Conservation (phyloP, 1,284 basidiomycete genomes). For the Inonotus obliquus region DNA sequence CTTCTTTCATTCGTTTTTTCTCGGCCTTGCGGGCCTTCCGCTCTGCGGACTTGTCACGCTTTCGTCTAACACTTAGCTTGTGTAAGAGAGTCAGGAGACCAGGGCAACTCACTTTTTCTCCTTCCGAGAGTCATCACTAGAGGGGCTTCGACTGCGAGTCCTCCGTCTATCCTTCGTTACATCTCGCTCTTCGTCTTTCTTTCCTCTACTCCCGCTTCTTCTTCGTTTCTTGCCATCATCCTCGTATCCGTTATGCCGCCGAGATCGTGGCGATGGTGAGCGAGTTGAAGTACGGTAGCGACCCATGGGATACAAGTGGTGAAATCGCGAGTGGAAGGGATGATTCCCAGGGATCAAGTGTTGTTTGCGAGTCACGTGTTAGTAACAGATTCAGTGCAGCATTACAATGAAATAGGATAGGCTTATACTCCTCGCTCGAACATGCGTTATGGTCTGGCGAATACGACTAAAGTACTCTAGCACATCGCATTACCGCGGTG, state of each 20-base stretch:
- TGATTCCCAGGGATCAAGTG: not conserved
- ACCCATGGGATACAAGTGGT: conserved; percentile 26
- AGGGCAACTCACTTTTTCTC: conserved; percentile 55
- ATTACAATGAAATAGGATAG: not conserved
- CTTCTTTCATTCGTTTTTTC: conserved; percentile 75
- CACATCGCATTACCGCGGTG: not conserved
- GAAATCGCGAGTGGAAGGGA: not conserved
- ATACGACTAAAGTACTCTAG: not conserved
- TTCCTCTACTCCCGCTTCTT: conserved; percentile 40
- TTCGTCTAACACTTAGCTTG: conserved; percentile 45
- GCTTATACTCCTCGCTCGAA: not conserved
- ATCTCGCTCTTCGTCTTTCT: conserved; percentile 26
- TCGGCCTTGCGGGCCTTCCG: conserved; percentile 75
- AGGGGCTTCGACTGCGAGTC: conserved; percentile 31
- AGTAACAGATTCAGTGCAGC: not conserved
- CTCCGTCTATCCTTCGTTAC: conserved; percentile 2
- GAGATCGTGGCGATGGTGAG: conserved; percentile 40
- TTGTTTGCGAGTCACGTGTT: not conserved
- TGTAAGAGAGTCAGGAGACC: not conserved
- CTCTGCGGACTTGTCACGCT: conserved; percentile 78
- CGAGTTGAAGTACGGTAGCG: conserved; percentile 40
- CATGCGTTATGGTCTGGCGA: not conserved
- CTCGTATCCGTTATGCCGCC: conserved; percentile 32
- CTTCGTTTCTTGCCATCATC: conserved; percentile 32
- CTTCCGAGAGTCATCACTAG: conserved; percentile 36